Percentiles rank a stretch among this genome's conserved stretches.
These are phyloP conservation scores for Yueomyces sp. DNA, from an alignment of 1,139 yeast genomes.

Conservation along the genomic window DNA sequence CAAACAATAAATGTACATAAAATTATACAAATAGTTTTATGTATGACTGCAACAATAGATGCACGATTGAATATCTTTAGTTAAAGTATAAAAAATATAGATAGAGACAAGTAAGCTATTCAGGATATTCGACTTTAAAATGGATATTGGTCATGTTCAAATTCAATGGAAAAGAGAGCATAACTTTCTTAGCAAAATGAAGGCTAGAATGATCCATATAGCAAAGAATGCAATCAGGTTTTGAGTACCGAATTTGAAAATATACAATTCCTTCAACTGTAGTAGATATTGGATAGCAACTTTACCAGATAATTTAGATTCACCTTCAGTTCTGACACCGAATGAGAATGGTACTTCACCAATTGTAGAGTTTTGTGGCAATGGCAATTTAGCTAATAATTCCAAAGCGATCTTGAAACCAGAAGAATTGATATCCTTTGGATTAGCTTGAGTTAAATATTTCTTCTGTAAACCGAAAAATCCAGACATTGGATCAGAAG, in stretches of 20 bases:
- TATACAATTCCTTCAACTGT: constrained; percentile 31
- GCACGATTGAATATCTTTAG: no score
- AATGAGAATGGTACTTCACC: constrained; percentile 37
- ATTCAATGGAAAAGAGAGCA: constrained; percentile 8
- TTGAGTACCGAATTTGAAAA: constrained; percentile 30
- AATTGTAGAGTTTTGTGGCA: constrained; percentile 25
- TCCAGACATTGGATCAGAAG: constrained; percentile 38
- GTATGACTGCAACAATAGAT: no score
- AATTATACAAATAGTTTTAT: no score
- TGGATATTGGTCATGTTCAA: no score
- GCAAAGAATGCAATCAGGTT: constrained; percentile 23
- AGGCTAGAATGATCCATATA: constrained; percentile 17
- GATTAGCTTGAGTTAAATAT: constrained; percentile 23
- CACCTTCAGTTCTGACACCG: constrained; percentile 39
- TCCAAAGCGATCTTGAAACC: constrained; percentile 37
- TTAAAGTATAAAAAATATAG: no score
- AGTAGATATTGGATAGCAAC: constrained; percentile 33
- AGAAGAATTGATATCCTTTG: constrained; percentile 27
- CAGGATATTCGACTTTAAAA: no score
- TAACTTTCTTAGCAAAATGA: constrained; percentile 20
- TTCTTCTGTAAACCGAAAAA: constrained; percentile 34
- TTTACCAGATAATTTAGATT: constrained; percentile 33
- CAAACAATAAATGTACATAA: no score
- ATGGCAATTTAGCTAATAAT: constrained; percentile 31
- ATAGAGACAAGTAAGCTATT: no score